Evolutionary conservation across 495 filamentous ascomycete genomes (phyloP).

Genomic region (Aeminium ludgeri): DNA sequence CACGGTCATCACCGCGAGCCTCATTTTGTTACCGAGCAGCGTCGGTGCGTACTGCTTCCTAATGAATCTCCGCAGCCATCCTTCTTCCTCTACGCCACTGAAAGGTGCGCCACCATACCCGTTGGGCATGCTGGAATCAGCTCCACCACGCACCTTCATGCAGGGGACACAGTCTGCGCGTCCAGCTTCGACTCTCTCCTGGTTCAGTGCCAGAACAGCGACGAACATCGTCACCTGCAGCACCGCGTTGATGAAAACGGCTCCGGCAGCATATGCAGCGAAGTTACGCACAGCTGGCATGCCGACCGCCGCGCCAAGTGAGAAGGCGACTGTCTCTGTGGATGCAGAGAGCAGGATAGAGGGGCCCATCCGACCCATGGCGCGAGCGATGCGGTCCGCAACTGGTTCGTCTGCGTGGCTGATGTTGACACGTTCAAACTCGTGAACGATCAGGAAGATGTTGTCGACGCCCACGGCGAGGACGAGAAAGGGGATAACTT

Average conservation of each 20-base stretch:
- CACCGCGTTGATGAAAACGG: conserved; percentile 89
- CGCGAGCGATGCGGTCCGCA: conserved; percentile 66
- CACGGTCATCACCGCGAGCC: conserved; percentile 52
- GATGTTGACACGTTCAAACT: conserved; percentile 87
- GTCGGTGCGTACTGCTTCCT: conserved; percentile 71
- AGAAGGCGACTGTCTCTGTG: conserved; percentile 85
- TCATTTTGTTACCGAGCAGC: conserved; percentile 61
- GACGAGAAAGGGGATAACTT: conserved; percentile 95
- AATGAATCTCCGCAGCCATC: conserved; percentile 65
- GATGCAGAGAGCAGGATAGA: conserved; percentile 90
- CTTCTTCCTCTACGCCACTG: conserved; percentile 55
- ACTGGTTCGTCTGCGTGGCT: conserved; percentile 73
- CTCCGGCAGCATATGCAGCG: conserved; percentile 86
- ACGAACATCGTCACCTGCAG: conserved; percentile 94
- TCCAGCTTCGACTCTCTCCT: conserved; percentile 64
- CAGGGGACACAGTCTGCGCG: conserved; percentile 92
- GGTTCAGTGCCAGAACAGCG: conserved; percentile 77
- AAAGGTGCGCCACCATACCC: conserved; percentile 36
- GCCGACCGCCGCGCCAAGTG: conserved; percentile 78
- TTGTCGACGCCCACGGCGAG: conserved; percentile 95
- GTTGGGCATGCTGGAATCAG: conserved; percentile 28
- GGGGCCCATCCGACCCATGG: conserved; percentile 84
- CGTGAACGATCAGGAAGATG: conserved; percentile 95
- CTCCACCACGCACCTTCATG: conserved; percentile 52
- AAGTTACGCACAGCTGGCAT: conserved; percentile 98